These are phyloP conservation scores for Acanthamoeba triangularis DNA, from an alignment of 208 protist species.

Conservation along the genomic window DNA sequence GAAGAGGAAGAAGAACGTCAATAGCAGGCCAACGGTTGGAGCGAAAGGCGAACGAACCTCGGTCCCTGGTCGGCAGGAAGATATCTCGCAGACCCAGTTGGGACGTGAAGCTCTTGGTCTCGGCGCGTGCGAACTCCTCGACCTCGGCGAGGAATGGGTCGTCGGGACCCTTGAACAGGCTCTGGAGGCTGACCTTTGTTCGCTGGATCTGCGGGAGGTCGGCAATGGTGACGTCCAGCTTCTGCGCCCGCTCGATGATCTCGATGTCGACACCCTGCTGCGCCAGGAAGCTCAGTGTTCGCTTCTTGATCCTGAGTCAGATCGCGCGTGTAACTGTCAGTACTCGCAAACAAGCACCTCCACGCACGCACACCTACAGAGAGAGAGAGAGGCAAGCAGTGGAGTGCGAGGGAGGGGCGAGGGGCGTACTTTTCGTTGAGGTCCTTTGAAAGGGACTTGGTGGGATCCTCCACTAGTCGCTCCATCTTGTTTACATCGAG, in stretches of 20 bases:
- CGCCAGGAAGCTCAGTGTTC: conserved; percentile 33
- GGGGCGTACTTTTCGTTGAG: conserved; percentile 43
- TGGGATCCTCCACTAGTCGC: conserved; percentile 54
- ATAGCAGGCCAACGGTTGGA: too few relatives aligned
- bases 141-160: conserved; percentile 39
- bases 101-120: conserved; percentile 31
- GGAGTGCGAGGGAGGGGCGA: too few relatives aligned
- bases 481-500: conserved; percentile 53
- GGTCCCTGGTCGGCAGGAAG: conserved; percentile 32
- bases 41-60: background rate
- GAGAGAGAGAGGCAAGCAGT: background rate
- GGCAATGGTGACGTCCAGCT: conserved; percentile 51
- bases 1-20: too few relatives aligned
- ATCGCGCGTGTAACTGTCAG: too few relatives aligned
- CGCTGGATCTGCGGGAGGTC: conserved; percentile 41
- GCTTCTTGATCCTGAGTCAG: conserved; percentile 42
- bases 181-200: conserved; percentile 13
- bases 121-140: background rate
- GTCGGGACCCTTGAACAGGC: conserved; percentile 14
- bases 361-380: too few relatives aligned
- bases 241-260: conserved; percentile 19
- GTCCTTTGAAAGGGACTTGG: conserved; percentile 40
- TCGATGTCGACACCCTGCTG: conserved; percentile 61
- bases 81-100: conserved; percentile 46
- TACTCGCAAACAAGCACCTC: too few relatives aligned